Evolutionary conservation across 176 grass and related monocot species (phyloP).

Genomic region (Cenchrus fungigraminus): DNA sequence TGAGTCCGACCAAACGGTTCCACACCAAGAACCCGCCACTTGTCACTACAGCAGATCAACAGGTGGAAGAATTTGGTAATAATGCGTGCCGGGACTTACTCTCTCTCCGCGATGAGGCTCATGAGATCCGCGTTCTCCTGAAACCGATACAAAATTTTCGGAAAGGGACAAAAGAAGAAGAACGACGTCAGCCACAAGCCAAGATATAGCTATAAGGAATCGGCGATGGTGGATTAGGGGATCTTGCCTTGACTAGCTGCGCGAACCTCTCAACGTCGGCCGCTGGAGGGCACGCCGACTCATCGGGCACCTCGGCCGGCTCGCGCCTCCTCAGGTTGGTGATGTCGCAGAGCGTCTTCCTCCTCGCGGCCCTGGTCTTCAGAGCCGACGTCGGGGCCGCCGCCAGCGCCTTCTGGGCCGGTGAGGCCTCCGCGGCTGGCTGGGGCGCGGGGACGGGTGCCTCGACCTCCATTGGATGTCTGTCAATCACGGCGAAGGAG

Average conservation of each 20-base stretch:
- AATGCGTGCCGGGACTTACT: slow-evolving; percentile 37
- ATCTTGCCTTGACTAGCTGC: slow-evolving; percentile 43
- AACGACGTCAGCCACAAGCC: neutral
- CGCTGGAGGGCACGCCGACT: neutral
- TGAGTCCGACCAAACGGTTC: neutral
- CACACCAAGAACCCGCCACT: slow-evolving; percentile 1
- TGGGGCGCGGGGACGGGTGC: slow-evolving; percentile 28
- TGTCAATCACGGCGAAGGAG: neutral
- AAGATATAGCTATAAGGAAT: neutral
- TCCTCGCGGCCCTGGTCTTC: slow-evolving; percentile 33
- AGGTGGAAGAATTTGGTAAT: neutral
- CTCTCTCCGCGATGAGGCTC: slow-evolving; percentile 47
- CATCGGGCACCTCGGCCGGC: neutral
- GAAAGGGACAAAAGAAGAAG: neutral
- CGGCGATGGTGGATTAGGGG: neutral
- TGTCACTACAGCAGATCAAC: neutral
- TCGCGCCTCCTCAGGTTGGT: slow-evolving; percentile 42
- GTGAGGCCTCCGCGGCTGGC: neutral
- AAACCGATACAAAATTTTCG: neutral
- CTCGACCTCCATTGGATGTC: slow-evolving; percentile 31
- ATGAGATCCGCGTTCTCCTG: slow-evolving; percentile 53
- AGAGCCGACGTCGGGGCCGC: neutral
- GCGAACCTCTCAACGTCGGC: neutral
- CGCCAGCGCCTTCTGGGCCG: slow-evolving; percentile 4
- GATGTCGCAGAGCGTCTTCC: slow-evolving; percentile 65